Base-by-base conservation (phyloP, 495 filamentous ascomycete species). In the Hypoxylon rickii region DNA sequence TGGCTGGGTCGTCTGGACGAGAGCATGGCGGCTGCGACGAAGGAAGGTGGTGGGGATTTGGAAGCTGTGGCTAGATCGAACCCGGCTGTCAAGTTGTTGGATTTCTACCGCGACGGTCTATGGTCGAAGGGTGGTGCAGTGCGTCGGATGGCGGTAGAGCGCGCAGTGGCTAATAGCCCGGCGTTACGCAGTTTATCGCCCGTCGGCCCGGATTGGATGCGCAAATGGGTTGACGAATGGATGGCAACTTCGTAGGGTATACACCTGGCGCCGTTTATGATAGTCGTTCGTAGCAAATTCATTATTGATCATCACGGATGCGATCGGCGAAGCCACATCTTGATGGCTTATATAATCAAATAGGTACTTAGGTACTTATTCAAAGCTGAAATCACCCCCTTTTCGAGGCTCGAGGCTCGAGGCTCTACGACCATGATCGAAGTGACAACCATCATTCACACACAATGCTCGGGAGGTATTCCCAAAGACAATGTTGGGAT, bases 51-150 rank as follows among this genome's bases (percentile, higher is more conserved):
- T 1, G 2, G 7, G 3, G 24, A 32, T 12, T 5, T 59, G 20
- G 22, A n/a, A 2, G 42, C n/a, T 3, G 32, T 18, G 18, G 51
- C 41, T 12, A 29, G 10, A 8, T 50, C 18, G 5, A 55, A 51
- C 11, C 57, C 31, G 13, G 63, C 54, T 8, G 41, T 44, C 8
- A 51, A 49, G 19, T 16, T 62, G 6, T 10, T 51, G 0, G 44
- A 32, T 4, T 55, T 53, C 44, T 63, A 63, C 42, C 21, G 34
- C 5, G 21, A 59, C 12, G 21, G n/a, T 1, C 11, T 66, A 17
- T 66, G 58, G 45, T 12, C 43, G 1, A 2, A 38, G 1, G 10
- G 24, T 29, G 24, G 24, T 4, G 10, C 4, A 29, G 10, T 29
- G 24, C 24, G 24, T 29, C 24, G 24, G 4, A 29, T 29, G 24